Base-by-base conservation (phyloP, 2,329 filamentous ascomycete genomes). In the Emydomyces testavorans region DNA sequence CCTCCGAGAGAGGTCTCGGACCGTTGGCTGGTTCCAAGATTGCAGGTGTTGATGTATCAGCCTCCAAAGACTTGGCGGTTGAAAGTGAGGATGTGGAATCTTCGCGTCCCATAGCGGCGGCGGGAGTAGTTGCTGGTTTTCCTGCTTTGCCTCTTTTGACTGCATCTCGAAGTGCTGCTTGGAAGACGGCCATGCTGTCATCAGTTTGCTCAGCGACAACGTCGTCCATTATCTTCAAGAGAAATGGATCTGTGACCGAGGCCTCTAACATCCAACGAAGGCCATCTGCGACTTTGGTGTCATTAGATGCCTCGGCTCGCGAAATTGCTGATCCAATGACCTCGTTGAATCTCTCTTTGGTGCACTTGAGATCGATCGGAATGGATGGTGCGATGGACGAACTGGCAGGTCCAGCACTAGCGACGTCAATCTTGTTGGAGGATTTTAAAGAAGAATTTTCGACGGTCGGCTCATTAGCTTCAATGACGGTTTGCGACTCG, bases 21-120 rank as follows among this genome's bases (percentile, higher is more conserved):
- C 15, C 41, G 21, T 51, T 37, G 39, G 50, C 49, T 28, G 52
- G 45, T 18, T 53, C 46, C 18, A 57, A 45, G 21, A 46, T 48
- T 40, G 57, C 50, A 26, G 51, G 54, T 28, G 55, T 56, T 43
- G 57, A 57, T 16, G 60, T 59, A 46, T 66, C 63, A 39, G 57
- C 57, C 32, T 64, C 60, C 28, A 66, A 53, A 4, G 67, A 66
- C 35, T 65, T 62, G 7, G 63, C 63, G 6, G 66, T 65, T 29
- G 68, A 69, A 18, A 68, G 50, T 10, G 64, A 68, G 13, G 60
- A 58, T 16, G 60, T 66, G 35, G 54, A 54, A 47, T 59, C 53
- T 13, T 56, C 57, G 35, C 57, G 53, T 18, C 52, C 50, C 44
- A 53, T 52, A 15, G 52, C 50, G n/a, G 51, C 40, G 44, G 52